Conservation (phyloP, 2,329 filamentous ascomycete species). For the Botryotinia narcissicola region DNA sequence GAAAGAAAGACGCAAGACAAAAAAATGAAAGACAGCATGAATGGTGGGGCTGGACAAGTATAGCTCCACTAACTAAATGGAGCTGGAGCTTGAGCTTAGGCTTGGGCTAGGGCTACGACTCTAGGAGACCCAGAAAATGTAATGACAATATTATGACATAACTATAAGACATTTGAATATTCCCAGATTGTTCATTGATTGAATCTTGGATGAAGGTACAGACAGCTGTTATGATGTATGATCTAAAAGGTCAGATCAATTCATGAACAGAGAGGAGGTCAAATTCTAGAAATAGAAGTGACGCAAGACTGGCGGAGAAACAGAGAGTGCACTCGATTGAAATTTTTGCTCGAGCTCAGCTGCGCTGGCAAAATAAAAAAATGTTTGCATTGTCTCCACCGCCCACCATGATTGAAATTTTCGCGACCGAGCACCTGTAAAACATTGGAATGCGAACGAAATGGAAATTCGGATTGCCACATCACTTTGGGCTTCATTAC, state of each 20-base stretch:
- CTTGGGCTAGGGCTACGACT: not conserved
- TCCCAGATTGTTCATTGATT: not conserved
- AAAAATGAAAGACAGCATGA: not conserved
- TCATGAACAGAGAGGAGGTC: not conserved
- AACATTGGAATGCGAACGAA: not conserved
- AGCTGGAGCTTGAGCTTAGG: not conserved
- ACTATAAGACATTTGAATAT: not conserved
- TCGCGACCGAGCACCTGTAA: not conserved
- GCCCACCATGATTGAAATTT: not conserved
- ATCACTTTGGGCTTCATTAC: slow-evolving; percentile 2
- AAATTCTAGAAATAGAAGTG: not conserved
- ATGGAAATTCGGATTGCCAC: not conserved
- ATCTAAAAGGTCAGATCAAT: not conserved
- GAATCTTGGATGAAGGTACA: not conserved
- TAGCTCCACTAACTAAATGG: not conserved
- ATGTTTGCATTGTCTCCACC: not conserved
- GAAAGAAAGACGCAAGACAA: not conserved
- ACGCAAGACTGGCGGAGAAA: not conserved
- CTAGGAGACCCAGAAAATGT: not conserved
- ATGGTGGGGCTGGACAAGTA: not conserved
- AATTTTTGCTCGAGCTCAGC: not conserved
- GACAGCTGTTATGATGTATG: not conserved
- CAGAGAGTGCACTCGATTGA: not conserved
- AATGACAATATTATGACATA: not conserved
- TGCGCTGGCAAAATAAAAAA: not conserved